phyloP scores from a whole-genome alignment of 257 asterid species.

The Lycium ferocissimum region DNA sequence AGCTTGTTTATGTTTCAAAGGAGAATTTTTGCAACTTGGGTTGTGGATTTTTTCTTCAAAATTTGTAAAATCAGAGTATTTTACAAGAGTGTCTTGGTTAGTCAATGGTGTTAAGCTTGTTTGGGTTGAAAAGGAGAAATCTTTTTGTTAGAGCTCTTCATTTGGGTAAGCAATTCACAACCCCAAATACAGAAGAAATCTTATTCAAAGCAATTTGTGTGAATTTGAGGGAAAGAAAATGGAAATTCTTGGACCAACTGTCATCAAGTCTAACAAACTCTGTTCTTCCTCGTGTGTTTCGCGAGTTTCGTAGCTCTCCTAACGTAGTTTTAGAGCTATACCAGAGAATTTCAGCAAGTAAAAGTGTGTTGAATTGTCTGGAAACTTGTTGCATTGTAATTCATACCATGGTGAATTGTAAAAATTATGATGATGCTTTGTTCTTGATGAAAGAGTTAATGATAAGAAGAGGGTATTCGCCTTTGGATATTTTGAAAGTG shows the following conservation, averaged over 20 bases:
- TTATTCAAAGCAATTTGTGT: constrained; percentile 66
- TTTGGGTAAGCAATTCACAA: constrained; percentile 50
- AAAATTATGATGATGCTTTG: constrained; percentile 66
- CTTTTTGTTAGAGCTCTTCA: constrained; percentile 63
- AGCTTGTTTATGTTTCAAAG: neutral
- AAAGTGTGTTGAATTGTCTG: constrained; percentile 47
- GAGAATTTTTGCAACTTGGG: neutral
- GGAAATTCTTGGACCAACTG: constrained; percentile 67
- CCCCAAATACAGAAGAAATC: constrained; percentile 67
- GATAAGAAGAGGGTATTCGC: constrained; percentile 59
- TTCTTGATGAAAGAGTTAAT: constrained; percentile 66
- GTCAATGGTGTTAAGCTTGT: constrained; percentile 69
- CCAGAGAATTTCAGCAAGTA: constrained; percentile 47
- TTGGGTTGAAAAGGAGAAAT: constrained; percentile 45
- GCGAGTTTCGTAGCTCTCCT: constrained; percentile 64
- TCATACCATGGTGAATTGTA: constrained; percentile 58
- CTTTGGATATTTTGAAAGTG: constrained; percentile 59
- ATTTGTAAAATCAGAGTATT: constrained; percentile 4
- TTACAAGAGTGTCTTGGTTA: constrained; percentile 28
- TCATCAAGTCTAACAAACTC: constrained; percentile 51
- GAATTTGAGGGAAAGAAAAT: constrained; percentile 72
- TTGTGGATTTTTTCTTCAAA: constrained; percentile 1
- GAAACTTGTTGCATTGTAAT: constrained; percentile 63
- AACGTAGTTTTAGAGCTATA: constrained; percentile 55
- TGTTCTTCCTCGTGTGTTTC: constrained; percentile 57